Conservation (phyloP, 2,329 filamentous ascomycete species). For the Penicillium sp. region DNA sequence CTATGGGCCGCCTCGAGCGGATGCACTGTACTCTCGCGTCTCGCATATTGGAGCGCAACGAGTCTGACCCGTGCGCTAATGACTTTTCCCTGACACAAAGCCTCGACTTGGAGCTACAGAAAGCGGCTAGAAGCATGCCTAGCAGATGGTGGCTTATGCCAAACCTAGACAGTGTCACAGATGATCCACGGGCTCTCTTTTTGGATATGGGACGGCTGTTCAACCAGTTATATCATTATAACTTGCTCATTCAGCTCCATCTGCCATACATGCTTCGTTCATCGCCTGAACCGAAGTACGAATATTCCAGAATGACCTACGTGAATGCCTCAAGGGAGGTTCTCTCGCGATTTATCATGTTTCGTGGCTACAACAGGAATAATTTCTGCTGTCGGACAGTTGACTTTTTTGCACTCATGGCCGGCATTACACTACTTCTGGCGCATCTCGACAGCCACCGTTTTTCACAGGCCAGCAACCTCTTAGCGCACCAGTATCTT, state of each 20-base stretch:
- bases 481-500: slow-evolving; percentile 39
- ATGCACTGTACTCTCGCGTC: slow-evolving; percentile 46
- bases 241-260: slow-evolving; percentile 54
- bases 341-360: slow-evolving; percentile 49
- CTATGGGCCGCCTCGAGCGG: slow-evolving; percentile 49
- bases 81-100: slow-evolving; percentile 36
- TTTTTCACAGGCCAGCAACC: slow-evolving; percentile 2
- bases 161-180: slow-evolving; percentile 6
- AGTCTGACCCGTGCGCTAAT: slow-evolving; percentile 23
- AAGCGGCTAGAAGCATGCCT: slow-evolving; percentile 42
- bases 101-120: slow-evolving; percentile 37
- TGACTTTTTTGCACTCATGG: slow-evolving; percentile 30
- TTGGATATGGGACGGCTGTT: slow-evolving; percentile 40
- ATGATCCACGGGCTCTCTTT: slow-evolving; percentile 14
- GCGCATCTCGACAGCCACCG: slow-evolving; percentile 27
- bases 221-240: slow-evolving; percentile 52
- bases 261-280: slow-evolving; percentile 54
- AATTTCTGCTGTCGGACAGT: slow-evolving; percentile 25
- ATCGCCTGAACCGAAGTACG: slow-evolving; percentile 35
- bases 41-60: slow-evolving; percentile 37
- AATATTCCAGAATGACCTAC: slow-evolving; percentile 52
- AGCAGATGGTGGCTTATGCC: slow-evolving; percentile 48
- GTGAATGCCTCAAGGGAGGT: slow-evolving; percentile 53
- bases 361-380: slow-evolving; percentile 37
- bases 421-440: slow-evolving; percentile 25